Percentiles rank a stretch among this genome's conserved stretches.
Conservation (phyloP, 1,139 yeast genomes). For the Yamadazyma atmosphaerica region DNA sequence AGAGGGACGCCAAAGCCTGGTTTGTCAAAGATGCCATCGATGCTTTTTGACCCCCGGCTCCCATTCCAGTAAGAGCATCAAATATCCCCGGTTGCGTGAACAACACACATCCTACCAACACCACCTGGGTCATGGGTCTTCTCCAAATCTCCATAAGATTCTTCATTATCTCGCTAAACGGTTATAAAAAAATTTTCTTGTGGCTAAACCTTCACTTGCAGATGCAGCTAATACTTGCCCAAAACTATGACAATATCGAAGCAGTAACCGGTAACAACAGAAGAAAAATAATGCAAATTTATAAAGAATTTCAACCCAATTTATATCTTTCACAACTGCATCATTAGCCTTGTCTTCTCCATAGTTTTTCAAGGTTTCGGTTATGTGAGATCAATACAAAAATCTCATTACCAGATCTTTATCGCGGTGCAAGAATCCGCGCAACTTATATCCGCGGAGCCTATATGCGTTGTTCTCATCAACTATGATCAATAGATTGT, state of each 20-base stretch:
- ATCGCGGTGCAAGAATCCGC: background rate
- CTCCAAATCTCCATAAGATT: conserved; percentile 4
- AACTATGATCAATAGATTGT: no score
- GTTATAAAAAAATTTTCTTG: conserved; percentile 4
- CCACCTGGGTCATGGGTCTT: conserved; percentile 28
- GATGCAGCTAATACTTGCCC: no score
- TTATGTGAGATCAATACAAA: background rate
- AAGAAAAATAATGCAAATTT: background rate
- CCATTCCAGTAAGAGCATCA: conserved; percentile 55
- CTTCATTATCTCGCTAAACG: conserved; percentile 10
- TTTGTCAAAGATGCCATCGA: conserved; percentile 49
- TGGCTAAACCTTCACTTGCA: no score
- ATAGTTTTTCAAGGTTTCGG: background rate
- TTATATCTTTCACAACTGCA: background rate
- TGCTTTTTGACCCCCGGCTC: conserved; percentile 34
- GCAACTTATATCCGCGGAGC: background rate
- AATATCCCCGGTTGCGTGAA: conserved; percentile 59
- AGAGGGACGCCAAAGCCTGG: conserved; percentile 42
- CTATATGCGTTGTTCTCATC: no score
- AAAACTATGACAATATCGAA: background rate
- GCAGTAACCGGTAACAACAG: background rate
- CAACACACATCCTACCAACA: conserved; percentile 48
- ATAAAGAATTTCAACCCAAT: background rate
- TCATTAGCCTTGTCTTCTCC: background rate
- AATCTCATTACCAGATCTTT: background rate